Evolutionary conservation across 2,329 filamentous ascomycete species (phyloP).

Genomic region (Fusarium scirpi): DNA sequence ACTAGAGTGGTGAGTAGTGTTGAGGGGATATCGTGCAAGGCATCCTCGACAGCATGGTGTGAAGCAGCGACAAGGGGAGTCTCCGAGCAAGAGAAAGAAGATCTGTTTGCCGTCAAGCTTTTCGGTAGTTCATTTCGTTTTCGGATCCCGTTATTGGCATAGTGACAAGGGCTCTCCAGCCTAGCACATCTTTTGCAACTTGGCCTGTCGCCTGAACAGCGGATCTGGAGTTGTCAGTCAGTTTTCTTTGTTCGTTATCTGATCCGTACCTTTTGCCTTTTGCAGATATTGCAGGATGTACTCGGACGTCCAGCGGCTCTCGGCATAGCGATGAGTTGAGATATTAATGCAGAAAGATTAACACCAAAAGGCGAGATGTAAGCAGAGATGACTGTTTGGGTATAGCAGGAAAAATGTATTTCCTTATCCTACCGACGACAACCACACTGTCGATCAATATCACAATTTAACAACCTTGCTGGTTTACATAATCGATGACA

Average conservation of each 20-base stretch:
- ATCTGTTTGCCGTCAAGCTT: too few relatives aligned
- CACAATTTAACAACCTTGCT: not conserved
- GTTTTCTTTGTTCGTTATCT: too few relatives aligned
- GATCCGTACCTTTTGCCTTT: conserved; percentile 29
- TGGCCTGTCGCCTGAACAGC: conserved; percentile 35
- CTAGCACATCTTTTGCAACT: conserved; percentile 33
- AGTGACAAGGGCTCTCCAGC: not conserved
- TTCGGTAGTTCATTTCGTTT: too few relatives aligned
- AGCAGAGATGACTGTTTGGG: not conserved
- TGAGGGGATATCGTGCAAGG: not conserved
- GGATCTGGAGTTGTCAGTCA: conserved; percentile 13
- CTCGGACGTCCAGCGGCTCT: conserved; percentile 21
- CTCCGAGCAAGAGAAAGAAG: too few relatives aligned
- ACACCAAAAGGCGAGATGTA: not conserved
- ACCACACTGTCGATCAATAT: too few relatives aligned
- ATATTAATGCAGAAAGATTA: not conserved
- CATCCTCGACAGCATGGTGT: too few relatives aligned
- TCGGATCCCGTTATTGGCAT: too few relatives aligned
- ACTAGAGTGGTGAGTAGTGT: not conserved
- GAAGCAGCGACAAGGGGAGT: too few relatives aligned
- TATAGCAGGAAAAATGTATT: not conserved
- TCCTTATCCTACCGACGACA: not conserved
- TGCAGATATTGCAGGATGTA: conserved; percentile 34
- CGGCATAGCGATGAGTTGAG: not conserved
- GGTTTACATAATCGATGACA: not conserved